These are phyloP conservation scores for Begonia masoniana DNA, from an alignment of 306 rosid genomes.

Conservation along the genomic window DNA sequence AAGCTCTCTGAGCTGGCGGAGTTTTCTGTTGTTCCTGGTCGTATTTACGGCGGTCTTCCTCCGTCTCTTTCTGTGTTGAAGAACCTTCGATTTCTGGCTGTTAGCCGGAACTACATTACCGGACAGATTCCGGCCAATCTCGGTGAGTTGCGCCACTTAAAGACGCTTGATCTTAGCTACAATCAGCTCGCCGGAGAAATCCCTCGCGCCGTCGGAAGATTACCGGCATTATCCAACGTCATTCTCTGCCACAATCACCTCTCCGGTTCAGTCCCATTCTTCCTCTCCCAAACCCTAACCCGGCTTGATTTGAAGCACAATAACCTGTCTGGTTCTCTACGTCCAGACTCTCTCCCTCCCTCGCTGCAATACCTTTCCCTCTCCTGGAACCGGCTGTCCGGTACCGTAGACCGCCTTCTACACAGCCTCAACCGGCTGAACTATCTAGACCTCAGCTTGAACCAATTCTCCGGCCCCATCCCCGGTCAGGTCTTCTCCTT, in stretches of 20 bases:
- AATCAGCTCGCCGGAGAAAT: slow-evolving; percentile 62
- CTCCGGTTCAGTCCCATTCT: slow-evolving; percentile 60
- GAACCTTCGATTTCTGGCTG: slow-evolving; percentile 67
- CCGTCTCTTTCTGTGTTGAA: slow-evolving; percentile 32
- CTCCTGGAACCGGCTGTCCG: slow-evolving; percentile 65
- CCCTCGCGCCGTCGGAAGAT: slow-evolving; percentile 47
- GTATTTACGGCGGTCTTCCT: slow-evolving; percentile 61
- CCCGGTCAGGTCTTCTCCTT: slow-evolving; percentile 70
- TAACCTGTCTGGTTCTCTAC: slow-evolving; percentile 55
- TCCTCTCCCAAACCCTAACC: slow-evolving; percentile 41
- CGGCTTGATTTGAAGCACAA: slow-evolving; percentile 88
- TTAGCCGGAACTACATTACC: slow-evolving; percentile 80
- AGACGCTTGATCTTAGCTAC: slow-evolving; percentile 80
- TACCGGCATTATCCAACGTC: slow-evolving; percentile 61
- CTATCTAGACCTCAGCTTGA: slow-evolving; percentile 36
- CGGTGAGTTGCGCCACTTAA: slow-evolving; percentile 34
- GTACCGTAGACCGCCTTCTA: slow-evolving; percentile 48
- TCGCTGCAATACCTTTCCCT: slow-evolving; percentile 75
- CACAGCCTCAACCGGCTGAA: slow-evolving; percentile 46
- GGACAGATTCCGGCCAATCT: slow-evolving; percentile 54
- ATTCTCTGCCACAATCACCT: slow-evolving; percentile 81
- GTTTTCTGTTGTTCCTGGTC: slow-evolving; percentile 79
- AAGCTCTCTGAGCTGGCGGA: slow-evolving; percentile 70
- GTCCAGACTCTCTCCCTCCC: slow-evolving; percentile 45
- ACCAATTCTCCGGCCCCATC: slow-evolving; percentile 57